phyloP scores from a whole-genome alignment of 1,284 basidiomycete species.

The Stereum hirsutum region DNA sequence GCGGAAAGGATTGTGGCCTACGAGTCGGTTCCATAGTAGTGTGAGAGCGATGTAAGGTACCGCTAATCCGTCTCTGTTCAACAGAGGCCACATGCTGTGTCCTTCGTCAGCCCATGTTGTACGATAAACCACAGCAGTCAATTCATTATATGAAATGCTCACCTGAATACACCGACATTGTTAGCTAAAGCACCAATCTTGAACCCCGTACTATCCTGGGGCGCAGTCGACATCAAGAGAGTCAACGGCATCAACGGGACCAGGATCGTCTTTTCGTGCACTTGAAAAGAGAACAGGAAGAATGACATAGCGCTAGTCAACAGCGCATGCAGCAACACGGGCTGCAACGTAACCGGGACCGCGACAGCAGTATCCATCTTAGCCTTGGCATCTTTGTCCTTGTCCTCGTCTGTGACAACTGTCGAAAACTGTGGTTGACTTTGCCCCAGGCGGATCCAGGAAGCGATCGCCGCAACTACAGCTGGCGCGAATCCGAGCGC shows the following conservation, averaged over 20 bases:
- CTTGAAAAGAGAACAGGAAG: conserved; percentile 94
- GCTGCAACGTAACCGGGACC: conserved; percentile 43
- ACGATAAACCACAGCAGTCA: background rate
- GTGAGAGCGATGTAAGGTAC: conserved; percentile 63
- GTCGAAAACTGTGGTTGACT: too few relatives aligned
- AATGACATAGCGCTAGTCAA: conserved; percentile 77
- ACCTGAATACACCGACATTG: conserved; percentile 89
- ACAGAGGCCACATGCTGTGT: conserved; percentile 81
- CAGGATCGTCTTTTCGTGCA: conserved; percentile 92
- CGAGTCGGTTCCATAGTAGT: conserved; percentile 72
- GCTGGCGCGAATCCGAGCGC: conserved; percentile 59
- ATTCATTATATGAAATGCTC: conserved; percentile 14
- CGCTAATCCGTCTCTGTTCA: conserved; percentile 74
- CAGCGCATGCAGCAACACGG: conserved; percentile 57
- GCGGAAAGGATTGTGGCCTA: conserved; percentile 66
- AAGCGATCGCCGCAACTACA: conserved; percentile 28
- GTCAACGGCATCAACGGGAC: conserved; percentile 81
- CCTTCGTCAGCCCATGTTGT: background rate
- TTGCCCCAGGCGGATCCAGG: conserved; percentile 6
- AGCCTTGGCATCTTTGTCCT: conserved; percentile 7
- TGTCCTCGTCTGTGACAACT: too few relatives aligned
- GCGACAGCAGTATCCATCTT: conserved; percentile 11
- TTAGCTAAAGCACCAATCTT: conserved; percentile 75
- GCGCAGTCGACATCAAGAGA: conserved; percentile 62
- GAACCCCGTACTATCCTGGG: conserved; percentile 55